Evolutionary conservation across 352 stramenopile species (phyloP), one percentile per base, ranked within the genome.

Genomic region (Globisporangium sylvaticum): DNA sequence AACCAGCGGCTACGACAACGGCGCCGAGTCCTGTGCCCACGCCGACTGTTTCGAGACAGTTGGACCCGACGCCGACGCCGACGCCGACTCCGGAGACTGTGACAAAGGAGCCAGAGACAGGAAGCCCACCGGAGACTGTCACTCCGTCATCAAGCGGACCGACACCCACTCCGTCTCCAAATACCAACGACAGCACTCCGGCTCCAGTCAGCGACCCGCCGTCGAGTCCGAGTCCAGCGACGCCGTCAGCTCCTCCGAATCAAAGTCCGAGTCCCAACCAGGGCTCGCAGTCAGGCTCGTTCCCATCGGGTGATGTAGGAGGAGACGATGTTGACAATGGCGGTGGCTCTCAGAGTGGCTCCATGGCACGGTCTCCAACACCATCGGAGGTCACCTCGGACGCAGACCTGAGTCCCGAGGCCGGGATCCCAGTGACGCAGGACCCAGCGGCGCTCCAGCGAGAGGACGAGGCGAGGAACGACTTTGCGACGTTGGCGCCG

Each of bases 401-500:
- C 32, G 42, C 18, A 10, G 57, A 44, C 39, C 22, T 32, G 3
- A 22, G 18, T 25, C 37, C 27, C 4, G 25, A 54, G 18, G 39
- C 56, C 25, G 44, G 44, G 7, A 37, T 39, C 34, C 22, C n/a
- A 39, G 2, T 2, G 5, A 59, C 50, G 1, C 15, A 58, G 39
- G 58, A 65, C 29, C 37, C 57, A 9, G 34, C 29, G 20, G 22
- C 22, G 18, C 58, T 64, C 57, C 27, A 62, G 48, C 32, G 39
- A 24, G 58, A 62, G n/a, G 65, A 56, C 15, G 37, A 34, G 2
- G 29, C 48, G 20, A 39, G 52, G 50, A 67, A 71, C 44, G 66
- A 71, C 42, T 71, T 71, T n/a, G 66, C 55, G 56, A 71, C 66
- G 3, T 31, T 71, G 14, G 18, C 8, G 42, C 66, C 66, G 5